phyloP scores from a whole-genome alignment of 805 yeast genomes.

The Ogataea angusta region DNA sequence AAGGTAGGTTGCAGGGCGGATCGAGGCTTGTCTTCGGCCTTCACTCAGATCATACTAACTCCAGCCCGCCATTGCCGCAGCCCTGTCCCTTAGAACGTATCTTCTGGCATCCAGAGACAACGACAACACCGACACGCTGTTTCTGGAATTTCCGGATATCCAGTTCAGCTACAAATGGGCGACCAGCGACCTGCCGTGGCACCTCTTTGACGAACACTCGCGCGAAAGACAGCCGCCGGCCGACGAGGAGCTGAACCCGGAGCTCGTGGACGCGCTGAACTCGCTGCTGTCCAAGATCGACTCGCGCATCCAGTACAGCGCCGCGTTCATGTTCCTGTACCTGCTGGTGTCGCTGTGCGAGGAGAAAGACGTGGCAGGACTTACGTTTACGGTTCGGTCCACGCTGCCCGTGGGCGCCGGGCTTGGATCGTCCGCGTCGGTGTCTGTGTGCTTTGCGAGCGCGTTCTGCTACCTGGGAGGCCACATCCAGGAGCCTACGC shows the following conservation, averaged over 20 bases:
- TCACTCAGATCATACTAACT: neutral
- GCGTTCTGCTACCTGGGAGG: slow-evolving; percentile 65
- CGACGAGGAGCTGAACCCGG: slow-evolving; percentile 58
- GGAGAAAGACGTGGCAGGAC: slow-evolving; percentile 42
- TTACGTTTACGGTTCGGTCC: slow-evolving; percentile 66
- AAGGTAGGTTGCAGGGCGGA: slow-evolving; percentile 38
- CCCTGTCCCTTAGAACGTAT: slow-evolving; percentile 82
- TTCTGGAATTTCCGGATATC: slow-evolving; percentile 83
- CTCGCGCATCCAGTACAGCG: slow-evolving; percentile 62
- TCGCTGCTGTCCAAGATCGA: slow-evolving; percentile 43
- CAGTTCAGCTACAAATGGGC: slow-evolving; percentile 64
- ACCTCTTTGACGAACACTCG: slow-evolving; percentile 27
- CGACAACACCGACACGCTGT: slow-evolving; percentile 41
- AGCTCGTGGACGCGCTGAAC: slow-evolving; percentile 48
- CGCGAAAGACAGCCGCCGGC: slow-evolving; percentile 30
- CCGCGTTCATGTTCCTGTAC: slow-evolving; percentile 83
- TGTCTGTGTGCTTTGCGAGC: slow-evolving; percentile 77
- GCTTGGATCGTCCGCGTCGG: slow-evolving; percentile 89
- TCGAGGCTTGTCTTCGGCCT: neutral
- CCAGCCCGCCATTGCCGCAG: slow-evolving; percentile 93
- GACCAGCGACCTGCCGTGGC: slow-evolving; percentile 60
- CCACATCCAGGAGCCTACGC: slow-evolving; percentile 42
- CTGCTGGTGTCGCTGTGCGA: slow-evolving; percentile 59
- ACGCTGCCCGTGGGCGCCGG: slow-evolving; percentile 97
- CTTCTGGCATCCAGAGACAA: slow-evolving; percentile 54